Base-by-base conservation (phyloP, 768 basidiomycete genomes). In the Suillus weaverae region DNA sequence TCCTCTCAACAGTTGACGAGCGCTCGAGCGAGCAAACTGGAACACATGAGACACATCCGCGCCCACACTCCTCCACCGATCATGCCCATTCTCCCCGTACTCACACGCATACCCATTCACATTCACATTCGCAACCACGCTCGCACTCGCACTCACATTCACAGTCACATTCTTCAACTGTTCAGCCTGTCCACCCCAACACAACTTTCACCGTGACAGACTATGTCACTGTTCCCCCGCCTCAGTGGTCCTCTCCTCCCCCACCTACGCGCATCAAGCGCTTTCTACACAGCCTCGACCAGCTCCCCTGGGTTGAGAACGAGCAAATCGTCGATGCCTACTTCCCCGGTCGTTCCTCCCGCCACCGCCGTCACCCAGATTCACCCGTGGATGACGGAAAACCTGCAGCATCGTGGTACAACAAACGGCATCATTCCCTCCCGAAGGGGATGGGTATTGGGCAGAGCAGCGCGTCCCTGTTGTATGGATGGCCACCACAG, bases 311-410 rank as follows among this genome's bases (percentile, higher is more conserved):
- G 84, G 68, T 83, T 1, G 73, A 79, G 0, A 68, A 72, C 0
- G 73, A 76, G 4, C 79, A 82, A 43, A 79, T 82, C 55, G 82
- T 82, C 4, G 74, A 75, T 26, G 79, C 80, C 64, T 84, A 84
- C 67, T 73, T 81, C 63, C 83, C 83, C 0, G 78, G 79, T 2
- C 33, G 55, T 41, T 73, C 63, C 2, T 66, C 67, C 11, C 69
- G 76, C 11, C 67, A 67, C 43, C 66, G 56, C 16, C 36, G 63
- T 7, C 41, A 36, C 18, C n/a, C 43, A 62, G 65, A 26, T 69
- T 51, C 71, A 68, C 18, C 51, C 20, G 44, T 51, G 20, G 39
- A 38, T 66, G 41, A 60, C 65, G 5, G 63, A 64, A 32, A 72
- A 66, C 18, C 61, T 67, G 10, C 71, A 74, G 6, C 76, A 36